Percentiles rank a stretch among this genome's conserved stretches.
These are phyloP conservation scores for Laetiporus sulphureus DNA, from an alignment of 1,284 basidiomycete species.

Conservation along the genomic window DNA sequence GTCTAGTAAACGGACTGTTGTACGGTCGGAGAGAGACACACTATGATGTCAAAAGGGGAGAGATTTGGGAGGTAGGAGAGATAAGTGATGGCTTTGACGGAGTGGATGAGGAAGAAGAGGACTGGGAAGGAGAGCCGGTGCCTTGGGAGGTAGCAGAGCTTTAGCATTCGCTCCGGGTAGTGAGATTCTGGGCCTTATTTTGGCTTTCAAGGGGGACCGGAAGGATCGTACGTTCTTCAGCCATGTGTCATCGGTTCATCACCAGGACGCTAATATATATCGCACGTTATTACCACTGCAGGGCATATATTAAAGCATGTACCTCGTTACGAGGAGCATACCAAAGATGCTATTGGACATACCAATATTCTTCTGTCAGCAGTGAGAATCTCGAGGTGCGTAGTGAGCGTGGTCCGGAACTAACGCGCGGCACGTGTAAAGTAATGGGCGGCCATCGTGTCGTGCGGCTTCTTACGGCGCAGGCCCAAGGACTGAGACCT, in stretches of 20 bases:
- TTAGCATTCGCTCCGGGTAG: no score
- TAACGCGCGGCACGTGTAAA: conserved; percentile 20
- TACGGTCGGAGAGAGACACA: conserved; percentile 48
- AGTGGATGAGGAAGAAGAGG: conserved; percentile 51
- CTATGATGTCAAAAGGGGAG: conserved; percentile 58
- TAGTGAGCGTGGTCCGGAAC: conserved; percentile 19
- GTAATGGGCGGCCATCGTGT: conserved; percentile 20
- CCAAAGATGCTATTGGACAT: no score
- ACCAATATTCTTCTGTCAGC: no score
- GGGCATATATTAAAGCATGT: no score
- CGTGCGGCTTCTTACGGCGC: conserved; percentile 5
- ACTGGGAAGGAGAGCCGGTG: conserved; percentile 77
- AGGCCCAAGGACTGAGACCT: conserved; percentile 15
- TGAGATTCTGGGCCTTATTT: no score
- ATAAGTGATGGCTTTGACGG: conserved; percentile 31
- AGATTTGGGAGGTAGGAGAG: conserved; percentile 76
- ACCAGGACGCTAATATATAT: no score
- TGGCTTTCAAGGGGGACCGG: no score
- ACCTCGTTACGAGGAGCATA: no score
- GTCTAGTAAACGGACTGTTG: conserved; percentile 50
- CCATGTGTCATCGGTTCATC: no score
- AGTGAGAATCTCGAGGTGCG: conserved; percentile 1
- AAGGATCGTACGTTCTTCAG: no score
- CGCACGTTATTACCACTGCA: no score
- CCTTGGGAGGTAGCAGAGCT: conserved; percentile 74